Evolutionary conservation across 306 rosid species (phyloP).

Genomic region (Lathyrus oleraceus): DNA sequence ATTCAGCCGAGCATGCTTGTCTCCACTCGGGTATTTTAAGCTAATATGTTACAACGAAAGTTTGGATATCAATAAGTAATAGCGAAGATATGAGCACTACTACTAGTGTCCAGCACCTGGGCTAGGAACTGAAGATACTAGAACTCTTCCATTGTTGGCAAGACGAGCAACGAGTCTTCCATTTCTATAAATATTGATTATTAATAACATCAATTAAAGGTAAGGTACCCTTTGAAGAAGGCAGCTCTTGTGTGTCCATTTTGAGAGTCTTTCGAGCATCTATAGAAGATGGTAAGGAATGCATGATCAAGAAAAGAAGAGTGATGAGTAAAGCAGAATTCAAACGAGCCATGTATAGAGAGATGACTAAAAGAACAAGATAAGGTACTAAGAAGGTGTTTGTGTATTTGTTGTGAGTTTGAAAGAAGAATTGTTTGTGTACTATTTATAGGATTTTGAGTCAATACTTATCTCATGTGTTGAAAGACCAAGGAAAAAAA

Average conservation of each 20-base stretch:
- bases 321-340: slow-evolving; percentile 28
- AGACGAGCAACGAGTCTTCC: neutral
- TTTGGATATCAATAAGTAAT: neutral
- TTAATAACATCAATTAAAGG: neutral
- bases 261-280: slow-evolving; percentile 42
- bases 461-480: neutral
- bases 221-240: slow-evolving; percentile 7
- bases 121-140: slow-evolving; percentile 26
- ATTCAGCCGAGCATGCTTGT: no score
- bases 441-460: slow-evolving; percentile 40
- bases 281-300: slow-evolving; percentile 22
- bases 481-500: neutral
- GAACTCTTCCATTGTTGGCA: slow-evolving; percentile 25
- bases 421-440: neutral
- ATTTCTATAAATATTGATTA: slow-evolving; percentile 1
- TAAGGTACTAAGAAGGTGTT: neutral
- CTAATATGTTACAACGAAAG: no score
- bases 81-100: neutral
- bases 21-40: no score
- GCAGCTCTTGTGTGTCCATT: slow-evolving; percentile 6
- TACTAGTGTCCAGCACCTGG: slow-evolving; percentile 32
- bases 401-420: slow-evolving; percentile 10
- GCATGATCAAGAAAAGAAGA: slow-evolving; percentile 19
- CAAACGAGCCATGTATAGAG: slow-evolving; percentile 38
- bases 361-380: neutral